A percentile compares a stretch with the other conserved stretches of the same genome.
These are phyloP conservation scores for Halenospora varia DNA, from an alignment of 495 filamentous ascomycete genomes.

Conservation along the genomic window DNA sequence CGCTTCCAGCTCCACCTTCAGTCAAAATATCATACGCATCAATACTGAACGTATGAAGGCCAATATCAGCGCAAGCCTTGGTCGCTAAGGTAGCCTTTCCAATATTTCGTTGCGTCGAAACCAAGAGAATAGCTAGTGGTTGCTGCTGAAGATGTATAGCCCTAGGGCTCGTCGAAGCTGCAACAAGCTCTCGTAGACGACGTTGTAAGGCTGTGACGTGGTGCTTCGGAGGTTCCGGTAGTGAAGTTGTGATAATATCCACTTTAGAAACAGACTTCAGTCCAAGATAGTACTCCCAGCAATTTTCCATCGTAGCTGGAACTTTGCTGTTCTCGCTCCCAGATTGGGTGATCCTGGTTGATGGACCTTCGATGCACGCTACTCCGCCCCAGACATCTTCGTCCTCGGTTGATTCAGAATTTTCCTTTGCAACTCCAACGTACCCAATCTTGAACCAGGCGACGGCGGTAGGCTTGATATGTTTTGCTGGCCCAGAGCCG, in stretches of 20 bases:
- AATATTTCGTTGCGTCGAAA: conserved; percentile 86
- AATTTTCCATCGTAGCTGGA: conserved; percentile 65
- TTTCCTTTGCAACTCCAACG: conserved; percentile 56
- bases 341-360: conserved; percentile 82
- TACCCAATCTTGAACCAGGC: conserved; percentile 88
- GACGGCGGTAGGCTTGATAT: conserved; percentile 51
- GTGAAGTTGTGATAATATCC: conserved; percentile 13
- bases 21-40: conserved; percentile 92
- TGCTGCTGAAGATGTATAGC: conserved; percentile 84
- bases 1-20: conserved; percentile 79
- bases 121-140: conserved; percentile 80
- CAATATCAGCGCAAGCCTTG: conserved; percentile 80
- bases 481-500: conserved; percentile 29
- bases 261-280: conserved; percentile 49
- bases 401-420: conserved; percentile 38
- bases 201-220: conserved; percentile 57
- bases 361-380: conserved; percentile 74
- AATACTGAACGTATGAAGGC: conserved; percentile 83
- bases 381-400: conserved; percentile 79
- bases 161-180: conserved; percentile 81
- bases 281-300: conserved; percentile 85
- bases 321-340: conserved; percentile 76
- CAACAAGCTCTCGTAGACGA: conserved; percentile 77
- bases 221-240: conserved; percentile 22
- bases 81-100: conserved; percentile 77